These are phyloP conservation scores for Arthrocladium fulminans DNA, from an alignment of 2,329 filamentous ascomycete species.

Conservation along the genomic window DNA sequence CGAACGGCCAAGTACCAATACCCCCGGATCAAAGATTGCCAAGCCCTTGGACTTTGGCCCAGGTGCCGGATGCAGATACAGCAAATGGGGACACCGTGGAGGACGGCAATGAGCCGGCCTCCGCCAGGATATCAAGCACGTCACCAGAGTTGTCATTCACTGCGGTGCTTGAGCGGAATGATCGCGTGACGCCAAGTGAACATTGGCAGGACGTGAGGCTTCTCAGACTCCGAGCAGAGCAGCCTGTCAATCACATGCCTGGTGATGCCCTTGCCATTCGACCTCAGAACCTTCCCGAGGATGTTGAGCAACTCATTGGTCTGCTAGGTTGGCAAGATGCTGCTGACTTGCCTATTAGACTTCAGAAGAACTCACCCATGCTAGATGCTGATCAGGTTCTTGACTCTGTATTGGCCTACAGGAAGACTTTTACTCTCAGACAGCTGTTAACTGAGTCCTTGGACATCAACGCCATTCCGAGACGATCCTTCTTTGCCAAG, in stretches of 20 bases:
- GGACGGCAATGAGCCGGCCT: constrained; percentile 2
- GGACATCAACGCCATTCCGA: constrained; percentile 82
- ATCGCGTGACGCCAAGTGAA: constrained; percentile 59
- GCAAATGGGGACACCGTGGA: neutral
- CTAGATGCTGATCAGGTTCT: constrained; percentile 4
- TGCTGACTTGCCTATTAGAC: constrained; percentile 56
- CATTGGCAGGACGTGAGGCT: constrained; percentile 95
- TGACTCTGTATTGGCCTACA: constrained; percentile 25
- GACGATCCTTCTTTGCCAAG: constrained; percentile 72
- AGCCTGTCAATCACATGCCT: constrained; percentile 48
- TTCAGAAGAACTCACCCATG: constrained; percentile 9
- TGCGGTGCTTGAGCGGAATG: constrained; percentile 56
- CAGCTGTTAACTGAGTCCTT: constrained; percentile 71
- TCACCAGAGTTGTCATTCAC: constrained; percentile 40
- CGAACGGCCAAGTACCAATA: constrained; percentile 30
- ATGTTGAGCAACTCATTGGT: constrained; percentile 69
- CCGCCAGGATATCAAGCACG: constrained; percentile 6
- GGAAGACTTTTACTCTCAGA: constrained; percentile 54
- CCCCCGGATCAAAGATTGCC: constrained; percentile 15
- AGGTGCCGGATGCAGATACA: constrained; percentile 44
- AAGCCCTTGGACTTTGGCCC: constrained; percentile 58
- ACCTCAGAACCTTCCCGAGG: constrained; percentile 74
- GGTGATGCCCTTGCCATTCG: constrained; percentile 75
- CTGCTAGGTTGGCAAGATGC: constrained; percentile 69
- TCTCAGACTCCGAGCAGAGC: constrained; percentile 50